Conservation (phyloP, 345 rosid genomes). For the Eucalyptus caleyi region DNA sequence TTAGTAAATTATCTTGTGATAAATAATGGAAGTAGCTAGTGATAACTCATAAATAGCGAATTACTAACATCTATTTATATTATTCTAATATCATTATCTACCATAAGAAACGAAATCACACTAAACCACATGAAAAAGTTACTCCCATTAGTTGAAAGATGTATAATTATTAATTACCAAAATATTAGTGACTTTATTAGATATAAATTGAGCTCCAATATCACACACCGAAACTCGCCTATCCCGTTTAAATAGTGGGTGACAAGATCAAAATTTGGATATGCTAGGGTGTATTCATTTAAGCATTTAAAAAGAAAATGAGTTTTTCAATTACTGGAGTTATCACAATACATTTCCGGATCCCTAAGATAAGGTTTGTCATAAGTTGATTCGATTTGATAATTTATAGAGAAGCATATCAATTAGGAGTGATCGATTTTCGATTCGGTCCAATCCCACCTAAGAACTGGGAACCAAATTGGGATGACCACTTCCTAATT, state of each 20-base stretch:
- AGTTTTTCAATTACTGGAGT: not conserved
- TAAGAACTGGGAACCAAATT: fast-evolving
- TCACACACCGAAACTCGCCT: no score
- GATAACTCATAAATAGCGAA: not conserved
- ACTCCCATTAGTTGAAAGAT: not conserved
- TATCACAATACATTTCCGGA: not conserved
- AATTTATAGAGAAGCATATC: no score
- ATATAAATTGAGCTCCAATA: not conserved
- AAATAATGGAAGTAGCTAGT: not conserved
- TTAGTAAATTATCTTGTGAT: not conserved
- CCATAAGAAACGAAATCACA: not conserved
- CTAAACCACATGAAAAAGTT: no score
- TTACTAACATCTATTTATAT: not conserved
- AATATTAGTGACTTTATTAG: no score
- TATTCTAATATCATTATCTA: not conserved
- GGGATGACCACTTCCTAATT: no score
- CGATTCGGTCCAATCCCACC: fast-evolving
- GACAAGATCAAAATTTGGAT: not conserved
- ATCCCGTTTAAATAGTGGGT: not conserved
- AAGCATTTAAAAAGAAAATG: not conserved
- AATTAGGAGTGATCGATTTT: no score
- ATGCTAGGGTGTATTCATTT: not conserved
- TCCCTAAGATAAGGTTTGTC: not conserved
- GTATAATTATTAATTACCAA: not conserved
- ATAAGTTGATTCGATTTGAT: not conserved